These are phyloP conservation scores for Silene noctiflora DNA, from an alignment of 179 eudicot species.

Conservation along the genomic window DNA sequence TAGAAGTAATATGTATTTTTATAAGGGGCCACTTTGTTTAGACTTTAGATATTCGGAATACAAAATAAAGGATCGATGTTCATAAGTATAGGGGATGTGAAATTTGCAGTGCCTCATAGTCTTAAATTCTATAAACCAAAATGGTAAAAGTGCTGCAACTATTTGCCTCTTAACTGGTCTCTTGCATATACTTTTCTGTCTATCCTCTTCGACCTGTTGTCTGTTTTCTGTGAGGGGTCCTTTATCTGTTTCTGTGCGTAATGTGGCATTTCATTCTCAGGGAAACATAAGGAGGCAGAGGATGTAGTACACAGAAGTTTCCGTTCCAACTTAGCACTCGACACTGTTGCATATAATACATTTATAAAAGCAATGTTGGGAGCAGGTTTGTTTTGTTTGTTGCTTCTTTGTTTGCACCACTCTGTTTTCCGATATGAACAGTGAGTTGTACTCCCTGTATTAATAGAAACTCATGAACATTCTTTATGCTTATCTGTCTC, in stretches of 20 bases:
- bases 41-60: too few species aligned
- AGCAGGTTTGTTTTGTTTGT: slow-evolving; percentile 53
- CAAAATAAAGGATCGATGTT: too few species aligned
- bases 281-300: slow-evolving; percentile 60
- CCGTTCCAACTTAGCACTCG: slow-evolving; percentile 47
- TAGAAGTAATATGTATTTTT: not conserved
- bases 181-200: not conserved
- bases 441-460: not conserved
- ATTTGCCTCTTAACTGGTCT: too few species aligned
- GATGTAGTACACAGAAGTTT: slow-evolving; percentile 51
- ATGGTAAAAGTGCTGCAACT: too few species aligned
- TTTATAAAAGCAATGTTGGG: slow-evolving; percentile 79
- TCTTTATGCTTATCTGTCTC: slow-evolving; percentile 18
- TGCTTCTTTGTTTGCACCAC: not conserved
- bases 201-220: too few species aligned
- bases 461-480: not conserved
- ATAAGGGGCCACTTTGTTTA: not conserved
- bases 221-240: too few species aligned
- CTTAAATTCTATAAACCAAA: too few species aligned
- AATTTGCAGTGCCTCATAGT: too few species aligned
- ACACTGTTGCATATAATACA: slow-evolving; percentile 82
- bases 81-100: too few species aligned
- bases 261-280: slow-evolving; percentile 33
- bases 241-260: not conserved
- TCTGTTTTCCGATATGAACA: slow-evolving; percentile 21